Base-by-base conservation (phyloP, 805 yeast genomes). In the Lachancea kluyveri region DNA sequence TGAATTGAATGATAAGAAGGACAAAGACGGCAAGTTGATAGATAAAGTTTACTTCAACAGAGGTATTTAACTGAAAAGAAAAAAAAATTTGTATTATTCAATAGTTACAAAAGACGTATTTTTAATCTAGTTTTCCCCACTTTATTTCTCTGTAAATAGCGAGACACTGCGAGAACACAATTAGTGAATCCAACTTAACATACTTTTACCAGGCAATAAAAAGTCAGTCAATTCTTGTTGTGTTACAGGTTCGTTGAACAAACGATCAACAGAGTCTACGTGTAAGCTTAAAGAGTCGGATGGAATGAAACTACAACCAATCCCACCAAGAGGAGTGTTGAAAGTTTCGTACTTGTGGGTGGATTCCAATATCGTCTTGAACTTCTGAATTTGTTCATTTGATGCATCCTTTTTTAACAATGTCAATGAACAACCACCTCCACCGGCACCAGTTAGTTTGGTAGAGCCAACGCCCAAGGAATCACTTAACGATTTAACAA, bases 371-470 rank as follows among this genome's bases (percentile, higher is more conserved):
- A 44, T 48, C 6, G 48, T 45, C 26, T 41, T 52, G 37, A 56
- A 56, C 15, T 57, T 57, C 1, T 50, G 47, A 6, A 72, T 52
- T 2, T 44, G 52, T 12, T 56, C 64, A 1, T 46, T 45, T 1
- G 55, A 59, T 3, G 62, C 65, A 24, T 70, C 75, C 11, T 46
- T 44, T 28, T 72, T 63, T 10, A 88, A 65, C 22, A 92, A 60
- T 0, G 97, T 92, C 35, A 92, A 80, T 8, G 97, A 95, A 65
- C 98, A 92, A 2, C 98, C 98, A 30, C 98, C 98, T 13, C 98
- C 98, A 21, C 98, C 98, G 0, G 98, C 98, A 24, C 98, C 98
- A 0, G 98, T 92, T 33, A 92, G 69, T 56, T 92, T 92, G 0
- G 98, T 90, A 36, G 81, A 77, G 6, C 98, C 98, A 11, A 92